Evolutionary conservation across 495 filamentous ascomycete genomes (phyloP), one percentile per base, ranked within the genome.

Genomic region (Podospora sp.): DNA sequence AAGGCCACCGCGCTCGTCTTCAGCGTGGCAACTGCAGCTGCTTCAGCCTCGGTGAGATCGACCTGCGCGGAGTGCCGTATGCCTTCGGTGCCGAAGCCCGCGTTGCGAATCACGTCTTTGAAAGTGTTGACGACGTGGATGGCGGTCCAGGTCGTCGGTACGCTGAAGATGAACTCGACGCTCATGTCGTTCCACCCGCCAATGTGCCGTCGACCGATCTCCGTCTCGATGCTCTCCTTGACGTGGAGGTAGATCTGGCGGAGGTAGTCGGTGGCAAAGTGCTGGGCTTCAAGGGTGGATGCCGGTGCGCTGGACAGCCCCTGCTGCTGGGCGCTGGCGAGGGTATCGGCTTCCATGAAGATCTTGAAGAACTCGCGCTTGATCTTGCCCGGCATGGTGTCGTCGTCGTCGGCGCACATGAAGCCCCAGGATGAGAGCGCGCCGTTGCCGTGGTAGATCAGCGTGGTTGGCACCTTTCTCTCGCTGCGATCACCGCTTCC

Each of bases 11-110:
- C 56, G 33, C 72, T 74, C 26, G 71, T 74, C 71, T 78, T 78
- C 60, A 78, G 70, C 9, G 75, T 78, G 7, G 77, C 77, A 0
- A 89, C 87, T 14, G 89, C 89, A 7, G 88, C 88, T 5, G 88
- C 88, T 73, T 91, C 88, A 4, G 88, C 87, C 72, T 91, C 89
- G 0, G 89, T 91, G 18, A 90, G 73, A n/a, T 86, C 86, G 51
- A 91, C 86, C n/a, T 68, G 72, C 1, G 83, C 83, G 6, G 73
- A 76, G 72, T 89, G 85, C 20, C 73, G 73, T 0, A 65, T 60
- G 1, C 78, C 77, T 46, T 81, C 80, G 4, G 68, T 68, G 8
- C 83, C 83, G 70, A 85, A 86, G 2, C 88, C 85, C 4, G 85
- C 85, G 5, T 73, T 68, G 21, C 75, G 60, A 24, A 89, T 80